phyloP scores from a whole-genome alignment of 208 protist genomes.

The Trichomonas tenax region DNA sequence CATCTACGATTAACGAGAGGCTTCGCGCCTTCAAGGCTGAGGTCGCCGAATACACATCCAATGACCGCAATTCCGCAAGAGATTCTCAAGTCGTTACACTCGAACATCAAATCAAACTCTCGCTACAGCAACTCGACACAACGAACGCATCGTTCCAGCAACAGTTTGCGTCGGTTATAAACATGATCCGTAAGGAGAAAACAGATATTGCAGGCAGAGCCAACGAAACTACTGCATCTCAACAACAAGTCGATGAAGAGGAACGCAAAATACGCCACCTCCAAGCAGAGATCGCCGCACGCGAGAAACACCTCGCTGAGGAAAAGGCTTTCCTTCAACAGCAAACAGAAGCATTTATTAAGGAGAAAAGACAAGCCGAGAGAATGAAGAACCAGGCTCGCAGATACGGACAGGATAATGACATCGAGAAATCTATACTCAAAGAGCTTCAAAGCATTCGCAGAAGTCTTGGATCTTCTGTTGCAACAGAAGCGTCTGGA shows the following conservation, averaged over 20 bases:
- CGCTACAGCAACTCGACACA: neutral
- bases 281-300: neutral
- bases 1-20: neutral
- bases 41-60: neutral
- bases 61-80: neutral
- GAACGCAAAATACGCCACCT: neutral
- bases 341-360: slow-evolving; percentile 4
- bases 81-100: neutral
- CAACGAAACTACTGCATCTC: neutral
- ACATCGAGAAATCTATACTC: neutral
- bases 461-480: neutral
- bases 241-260: neutral
- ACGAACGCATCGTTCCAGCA: neutral
- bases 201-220: neutral
- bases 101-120: slow-evolving; percentile 1
- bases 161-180: neutral
- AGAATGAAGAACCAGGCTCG: neutral
- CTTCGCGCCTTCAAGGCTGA: neutral
- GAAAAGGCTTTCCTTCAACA: neutral
- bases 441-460: neutral
- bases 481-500: neutral
- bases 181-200: slow-evolving; percentile 9
- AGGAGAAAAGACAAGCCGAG: neutral
- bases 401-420: neutral
- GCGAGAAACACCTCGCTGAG: neutral